Base-by-base conservation (phyloP, 768 basidiomycete species). In the Coprinellus micaceus region DNA sequence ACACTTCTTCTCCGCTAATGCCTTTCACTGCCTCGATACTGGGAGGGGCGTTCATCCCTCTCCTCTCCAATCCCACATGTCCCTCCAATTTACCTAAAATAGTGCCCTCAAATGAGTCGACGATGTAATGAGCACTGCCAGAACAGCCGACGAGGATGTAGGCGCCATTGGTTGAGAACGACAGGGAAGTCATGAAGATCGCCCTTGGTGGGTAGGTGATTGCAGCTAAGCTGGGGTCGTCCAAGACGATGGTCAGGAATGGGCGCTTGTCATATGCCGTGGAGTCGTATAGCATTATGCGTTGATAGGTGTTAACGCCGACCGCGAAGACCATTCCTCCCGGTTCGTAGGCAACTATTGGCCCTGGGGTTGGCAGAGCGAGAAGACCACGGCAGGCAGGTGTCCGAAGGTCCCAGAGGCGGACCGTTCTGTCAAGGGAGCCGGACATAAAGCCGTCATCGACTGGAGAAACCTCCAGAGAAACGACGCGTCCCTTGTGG, bases 381-480 rank as follows among this genome's bases (percentile, higher is more conserved):
- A 94, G 76, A 25, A 89, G 77, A 24, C 94, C 94, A 55, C 89
- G 81, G 66, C 92, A 94, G 22, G 77, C 75, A 0, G 86, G 83
- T 12, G 85, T 76, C 44, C 95, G 86, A 39, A 98, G 79, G 71
- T 99, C 97, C 97, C 97, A 99, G 17, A 98, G 73, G 25, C 96
- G 85, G 19, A 98, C 95, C 1, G 94, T 98, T 65, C 88, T 91
- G 76, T 99, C 97, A 68, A 91, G 76, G 0, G 95, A 91, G 2
- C 86, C 91, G 11, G 96, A 97, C 81, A 99, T 88, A 76, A 99
- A 98, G 1, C 89, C 89, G 65, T 98, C 95, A 65, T 98, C 91
- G 1, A 89, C 79, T 1, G 97, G 97, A 0, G 91, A 93, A 55
- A 98, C 85, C 67, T 95, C 89, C 11, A 99, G 75, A 0, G 95